Conservation (phyloP, 1,139 yeast species). For the Hyphopichia burtonii region DNA sequence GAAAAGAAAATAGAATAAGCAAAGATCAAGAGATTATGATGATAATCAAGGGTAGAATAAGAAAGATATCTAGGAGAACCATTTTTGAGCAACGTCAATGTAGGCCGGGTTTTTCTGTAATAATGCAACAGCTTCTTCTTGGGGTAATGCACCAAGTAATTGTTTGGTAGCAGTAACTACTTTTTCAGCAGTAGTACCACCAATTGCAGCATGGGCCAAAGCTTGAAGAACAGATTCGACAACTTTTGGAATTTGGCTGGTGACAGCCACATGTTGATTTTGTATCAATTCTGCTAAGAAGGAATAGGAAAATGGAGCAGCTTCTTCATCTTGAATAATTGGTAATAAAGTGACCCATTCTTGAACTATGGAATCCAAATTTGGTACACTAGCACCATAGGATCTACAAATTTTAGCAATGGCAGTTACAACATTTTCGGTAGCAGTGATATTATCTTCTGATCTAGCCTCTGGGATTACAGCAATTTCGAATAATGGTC, state of each 20-base stretch:
- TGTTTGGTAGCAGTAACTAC: constrained; percentile 60
- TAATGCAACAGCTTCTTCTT: constrained; percentile 63
- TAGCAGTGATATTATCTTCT: constrained; percentile 81
- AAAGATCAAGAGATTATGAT: not conserved
- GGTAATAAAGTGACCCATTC: constrained; percentile 87
- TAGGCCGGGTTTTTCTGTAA: constrained; percentile 63
- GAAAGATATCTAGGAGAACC: constrained; percentile 40
- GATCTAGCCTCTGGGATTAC: constrained; percentile 82
- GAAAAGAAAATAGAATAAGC: not conserved
- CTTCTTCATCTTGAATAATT: constrained; percentile 78
- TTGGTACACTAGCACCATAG: constrained; percentile 57
- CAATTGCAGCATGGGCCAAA: constrained; percentile 61
- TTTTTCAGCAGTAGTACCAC: constrained; percentile 68
- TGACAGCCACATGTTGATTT: constrained; percentile 62
- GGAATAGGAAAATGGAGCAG: constrained; percentile 83
- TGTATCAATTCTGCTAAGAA: constrained; percentile 76
- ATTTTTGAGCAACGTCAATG: constrained; percentile 59
- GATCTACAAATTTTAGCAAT: constrained; percentile 76
- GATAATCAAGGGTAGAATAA: not conserved
- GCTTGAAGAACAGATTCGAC: constrained; percentile 80
- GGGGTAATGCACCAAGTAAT: constrained; percentile 49
- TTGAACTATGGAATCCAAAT: constrained; percentile 59
- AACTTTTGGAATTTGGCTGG: constrained; percentile 57
- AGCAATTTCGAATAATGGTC: constrained; percentile 71
- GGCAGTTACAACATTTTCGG: constrained; percentile 82